Conservation (phyloP, 768 basidiomycete species). For the Pisolithus microcarpus region DNA sequence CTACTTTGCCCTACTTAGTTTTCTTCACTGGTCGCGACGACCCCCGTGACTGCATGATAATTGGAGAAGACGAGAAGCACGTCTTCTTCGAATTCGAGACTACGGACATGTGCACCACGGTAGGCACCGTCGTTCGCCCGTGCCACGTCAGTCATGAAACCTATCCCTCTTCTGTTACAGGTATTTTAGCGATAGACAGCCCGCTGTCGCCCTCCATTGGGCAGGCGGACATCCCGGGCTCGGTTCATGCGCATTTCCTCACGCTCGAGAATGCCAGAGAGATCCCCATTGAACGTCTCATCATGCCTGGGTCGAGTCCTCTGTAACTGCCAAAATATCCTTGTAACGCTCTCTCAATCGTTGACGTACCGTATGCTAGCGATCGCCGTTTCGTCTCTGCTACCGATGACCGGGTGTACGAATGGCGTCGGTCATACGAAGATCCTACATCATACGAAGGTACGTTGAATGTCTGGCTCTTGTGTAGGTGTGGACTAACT, state of each 20-base stretch:
- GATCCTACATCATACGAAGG: constrained; percentile 54
- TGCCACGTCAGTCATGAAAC: constrained; percentile 27
- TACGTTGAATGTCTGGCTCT: constrained; percentile 25
- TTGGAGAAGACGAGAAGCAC: constrained; percentile 53
- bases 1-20: constrained; percentile 41
- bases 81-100: constrained; percentile 67
- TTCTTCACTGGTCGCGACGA: constrained; percentile 68
- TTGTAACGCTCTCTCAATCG: constrained; percentile 7
- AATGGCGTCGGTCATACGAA: constrained; percentile 54
- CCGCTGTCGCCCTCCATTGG: constrained; percentile 50
- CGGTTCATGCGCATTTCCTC: constrained; percentile 39
- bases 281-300: constrained; percentile 57
- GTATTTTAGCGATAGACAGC: constrained; percentile 39
- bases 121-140: constrained; percentile 23
- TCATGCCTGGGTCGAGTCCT: constrained; percentile 43
- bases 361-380: constrained; percentile 30
- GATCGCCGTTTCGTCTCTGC: constrained; percentile 50
- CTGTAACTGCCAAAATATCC: constrained; percentile 34
- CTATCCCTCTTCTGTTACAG: constrained; percentile 16
- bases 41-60: constrained; percentile 60
- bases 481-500: background rate
- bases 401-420: constrained; percentile 50
- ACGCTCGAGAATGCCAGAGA: constrained; percentile 33
- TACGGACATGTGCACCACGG: constrained; percentile 19
- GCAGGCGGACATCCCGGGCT: constrained; percentile 21